phyloP scores from a whole-genome alignment of 805 yeast genomes.

The Starmera dryadoides region DNA sequence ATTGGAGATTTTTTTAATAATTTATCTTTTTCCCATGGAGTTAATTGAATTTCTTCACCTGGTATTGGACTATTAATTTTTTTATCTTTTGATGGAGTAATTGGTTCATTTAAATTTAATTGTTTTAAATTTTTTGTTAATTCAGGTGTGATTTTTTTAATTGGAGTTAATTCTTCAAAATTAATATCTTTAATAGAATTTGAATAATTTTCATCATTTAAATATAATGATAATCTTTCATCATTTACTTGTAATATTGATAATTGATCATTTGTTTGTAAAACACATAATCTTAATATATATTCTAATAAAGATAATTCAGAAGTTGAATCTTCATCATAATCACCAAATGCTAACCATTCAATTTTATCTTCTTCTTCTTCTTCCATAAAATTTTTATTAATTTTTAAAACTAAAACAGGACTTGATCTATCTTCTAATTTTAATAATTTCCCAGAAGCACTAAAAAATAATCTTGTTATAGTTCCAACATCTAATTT shows the following conservation, averaged over 20 bases:
- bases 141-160: background rate
- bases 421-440: slow-evolving; percentile 58
- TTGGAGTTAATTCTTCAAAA: background rate
- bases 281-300: slow-evolving; percentile 46
- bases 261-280: slow-evolving; percentile 53
- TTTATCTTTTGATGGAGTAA: background rate
- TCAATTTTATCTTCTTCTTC: slow-evolving; percentile 21
- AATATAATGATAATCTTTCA: slow-evolving; percentile 53
- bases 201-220: slow-evolving; percentile 45
- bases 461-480: slow-evolving; percentile 54
- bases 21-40: slow-evolving; percentile 25
- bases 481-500: slow-evolving; percentile 33
- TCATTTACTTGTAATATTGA: slow-evolving; percentile 52
- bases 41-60: slow-evolving; percentile 6
- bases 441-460: slow-evolving; percentile 58
- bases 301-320: slow-evolving; percentile 59
- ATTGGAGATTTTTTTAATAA: slow-evolving; percentile 1
- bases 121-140: slow-evolving; percentile 3
- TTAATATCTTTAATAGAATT: slow-evolving; percentile 1
- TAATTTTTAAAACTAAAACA: slow-evolving; percentile 54
- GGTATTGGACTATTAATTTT: slow-evolving; percentile 5
- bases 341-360: slow-evolving; percentile 49
- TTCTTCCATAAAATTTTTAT: slow-evolving; percentile 16
- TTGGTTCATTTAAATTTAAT: background rate
- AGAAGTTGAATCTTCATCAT: slow-evolving; percentile 16